Base-by-base conservation (phyloP, 1,284 basidiomycete genomes). In the Acaromyces ingoldii region DNA sequence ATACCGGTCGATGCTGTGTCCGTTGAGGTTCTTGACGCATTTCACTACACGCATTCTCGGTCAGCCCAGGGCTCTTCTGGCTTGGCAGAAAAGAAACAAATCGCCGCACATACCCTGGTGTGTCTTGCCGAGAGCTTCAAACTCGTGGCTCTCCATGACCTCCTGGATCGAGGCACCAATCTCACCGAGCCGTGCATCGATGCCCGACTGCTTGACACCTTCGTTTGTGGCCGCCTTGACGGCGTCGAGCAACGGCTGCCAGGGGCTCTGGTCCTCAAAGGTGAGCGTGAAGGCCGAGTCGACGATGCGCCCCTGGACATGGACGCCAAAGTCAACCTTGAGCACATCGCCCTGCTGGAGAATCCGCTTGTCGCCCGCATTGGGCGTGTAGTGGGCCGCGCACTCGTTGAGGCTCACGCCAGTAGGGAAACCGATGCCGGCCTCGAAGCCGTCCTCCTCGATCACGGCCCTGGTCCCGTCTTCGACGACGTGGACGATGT, bases 141-240 rank as follows among this genome's bases (percentile, higher is more conserved):
- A 91, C 76, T 98, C 95, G 74, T 97, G 96, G 4, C 88, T 91
- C 76, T 97, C 92, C 95, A 99, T 98, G 2, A 91, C 92, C 77
- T 99, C 95, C 76, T 99, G 93, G 56, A 98, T 92, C 34, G 83
- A 82, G 0, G 85, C 91, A 6, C 86, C 95, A 33, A 99, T 82
- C 73, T 98, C 93, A 57, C 91, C 91, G 42, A 98, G 81, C 40
- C 92, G 84, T 1, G 89, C 89, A 70, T 98, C 95, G 67, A 99
- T 97, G 3, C 95, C 95, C 6, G 93, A 88, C 13, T 53, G 60
- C 29, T 53, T 50, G 40, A 75, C 82, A 91, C 91, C 90, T 1
- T 89, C 87, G 62, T 97, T 84, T 3, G 95, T 98, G 2, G 95
- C 91, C 38, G 90, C 93, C 74, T 85, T 86, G 54, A 95, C 93